Base-by-base conservation (phyloP, 192 early-diverging fungal species). In the Mycoemilia scoparia region DNA sequence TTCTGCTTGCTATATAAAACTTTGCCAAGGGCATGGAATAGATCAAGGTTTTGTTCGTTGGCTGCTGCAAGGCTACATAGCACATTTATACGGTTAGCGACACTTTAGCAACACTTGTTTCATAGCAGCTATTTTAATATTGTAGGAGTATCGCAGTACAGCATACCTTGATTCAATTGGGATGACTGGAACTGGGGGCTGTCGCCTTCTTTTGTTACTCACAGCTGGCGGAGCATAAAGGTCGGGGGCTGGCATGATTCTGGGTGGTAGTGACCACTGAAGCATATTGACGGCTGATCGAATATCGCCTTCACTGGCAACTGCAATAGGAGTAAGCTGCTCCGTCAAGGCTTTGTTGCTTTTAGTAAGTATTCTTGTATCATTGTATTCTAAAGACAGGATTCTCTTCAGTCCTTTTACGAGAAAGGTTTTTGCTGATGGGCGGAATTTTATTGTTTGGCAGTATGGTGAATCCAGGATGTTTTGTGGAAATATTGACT, bases 1-100 rank as follows among this genome's bases (percentile, higher is more conserved):
- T 22, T 42, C 39, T 71, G 65, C 46, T 71, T 69, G 21, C 67
- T 67, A 32, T 70, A 67, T 11, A 76, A 30, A 0, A 76, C 59
- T 37, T 71, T 73, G n/a, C 68, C 73, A 11, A 71, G 43, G 1
- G 73, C 71, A 24, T 76, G 73, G 23, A 76, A 76, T 22, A 73
- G 29, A 12, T 64, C 66, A 9, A 76, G 54, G 6, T 45, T 43
- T 15, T 47, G 45, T 3, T 42, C 17, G 29, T 49, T 44, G 21
- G 37, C 32, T 12, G 13, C 18, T 29, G 26, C 2, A 16, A 9
- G 17, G 1, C 28, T 3, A 19, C 22, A 33, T 18, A 26, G 30
- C 26, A 18, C 19, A 18, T 22, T 12, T 21, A 17, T 1, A 25
- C 34, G 24, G 24, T 35, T 26, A 32, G 42, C 33, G 34, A 28